Percentiles rank a stretch among this genome's conserved stretches.
Conservation (phyloP, 164 flowering plant genomes). For the Macadamia integrifolia region DNA sequence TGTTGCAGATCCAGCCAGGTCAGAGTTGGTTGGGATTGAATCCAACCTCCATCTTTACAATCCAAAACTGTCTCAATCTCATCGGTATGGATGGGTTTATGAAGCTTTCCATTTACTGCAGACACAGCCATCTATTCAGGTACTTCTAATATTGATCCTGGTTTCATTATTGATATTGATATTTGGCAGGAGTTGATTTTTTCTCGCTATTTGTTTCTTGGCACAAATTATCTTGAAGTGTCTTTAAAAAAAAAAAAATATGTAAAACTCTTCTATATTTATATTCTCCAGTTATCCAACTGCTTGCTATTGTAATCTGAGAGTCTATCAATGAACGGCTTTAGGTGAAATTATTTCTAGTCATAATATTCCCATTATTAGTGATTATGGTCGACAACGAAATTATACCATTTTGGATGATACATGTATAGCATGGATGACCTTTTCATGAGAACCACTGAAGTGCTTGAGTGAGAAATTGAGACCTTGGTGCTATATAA, state of each 20-base stretch:
- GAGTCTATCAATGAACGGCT: too few relatives aligned
- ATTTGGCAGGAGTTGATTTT: neutral
- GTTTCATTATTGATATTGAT: neutral
- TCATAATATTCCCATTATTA: neutral
- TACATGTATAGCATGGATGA: too few relatives aligned
- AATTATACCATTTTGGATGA: neutral
- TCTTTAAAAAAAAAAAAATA: too few relatives aligned
- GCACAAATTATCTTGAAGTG: neutral
- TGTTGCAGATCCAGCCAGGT: slow-evolving; percentile 13
- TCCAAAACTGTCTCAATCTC: slow-evolving; percentile 24
- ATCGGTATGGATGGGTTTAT: slow-evolving; percentile 35
- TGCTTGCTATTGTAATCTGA: too few relatives aligned
- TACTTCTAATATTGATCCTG: slow-evolving; percentile 10
- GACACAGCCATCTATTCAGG: slow-evolving; percentile 74
- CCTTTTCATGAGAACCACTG: too few relatives aligned
- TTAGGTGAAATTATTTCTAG: neutral
- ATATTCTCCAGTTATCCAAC: too few relatives aligned
- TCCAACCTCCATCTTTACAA: slow-evolving; percentile 34
- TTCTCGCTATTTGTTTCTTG: neutral
- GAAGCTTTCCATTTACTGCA: slow-evolving; percentile 63
- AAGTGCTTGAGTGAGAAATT: too few relatives aligned
- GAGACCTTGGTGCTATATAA: too few relatives aligned
- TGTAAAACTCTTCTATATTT: too few relatives aligned
- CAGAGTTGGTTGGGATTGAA: slow-evolving; percentile 64
- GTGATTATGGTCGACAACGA: neutral